Evolutionary conservation across 2,329 filamentous ascomycete species (phyloP).

Genomic region (Verticillium alfalfae): DNA sequence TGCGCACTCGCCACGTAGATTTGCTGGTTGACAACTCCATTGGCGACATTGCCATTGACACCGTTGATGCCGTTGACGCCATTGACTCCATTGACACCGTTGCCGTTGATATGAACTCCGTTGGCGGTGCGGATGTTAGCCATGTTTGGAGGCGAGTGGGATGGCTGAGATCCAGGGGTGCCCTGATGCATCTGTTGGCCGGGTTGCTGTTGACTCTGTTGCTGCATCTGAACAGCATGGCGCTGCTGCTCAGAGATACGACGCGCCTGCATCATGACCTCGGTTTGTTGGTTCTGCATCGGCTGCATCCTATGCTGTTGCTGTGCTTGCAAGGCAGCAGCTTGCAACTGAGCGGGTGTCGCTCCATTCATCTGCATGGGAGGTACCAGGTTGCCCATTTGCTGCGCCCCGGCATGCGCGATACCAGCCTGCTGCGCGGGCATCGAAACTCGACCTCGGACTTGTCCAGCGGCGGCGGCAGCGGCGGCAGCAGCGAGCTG

Average conservation of each 20-base stretch:
- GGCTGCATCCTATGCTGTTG: conserved; percentile 54
- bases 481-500: conserved; percentile 26
- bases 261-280: conserved; percentile 57
- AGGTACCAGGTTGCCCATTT: conserved; percentile 44
- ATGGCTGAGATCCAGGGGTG: conserved; percentile 21
- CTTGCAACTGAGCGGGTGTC: conserved; percentile 66
- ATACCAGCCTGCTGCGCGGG: conserved; percentile 48
- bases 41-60: conserved; percentile 28
- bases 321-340: conserved; percentile 39
- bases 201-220: conserved; percentile 31
- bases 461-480: conserved; percentile 29
- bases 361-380: conserved; percentile 59
- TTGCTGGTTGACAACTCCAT: conserved; percentile 44
- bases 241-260: conserved; percentile 63
- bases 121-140: conserved; percentile 10
- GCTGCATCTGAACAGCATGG: conserved; percentile 39
- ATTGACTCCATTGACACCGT: conserved; percentile 19
- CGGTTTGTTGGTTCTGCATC: conserved; percentile 42
- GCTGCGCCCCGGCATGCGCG: conserved; percentile 32
- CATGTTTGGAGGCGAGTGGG: conserved; percentile 35
- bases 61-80: conserved; percentile 19
- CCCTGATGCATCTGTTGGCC: conserved; percentile 21
- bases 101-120: conserved; percentile 16
- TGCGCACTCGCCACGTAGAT: conserved; percentile 47
- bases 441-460: conserved; percentile 47